Evolutionary conservation across 2,329 filamentous ascomycete genomes (phyloP), one percentile per base, ranked within the genome.

Genomic region (Fusarium fracticaudum): DNA sequence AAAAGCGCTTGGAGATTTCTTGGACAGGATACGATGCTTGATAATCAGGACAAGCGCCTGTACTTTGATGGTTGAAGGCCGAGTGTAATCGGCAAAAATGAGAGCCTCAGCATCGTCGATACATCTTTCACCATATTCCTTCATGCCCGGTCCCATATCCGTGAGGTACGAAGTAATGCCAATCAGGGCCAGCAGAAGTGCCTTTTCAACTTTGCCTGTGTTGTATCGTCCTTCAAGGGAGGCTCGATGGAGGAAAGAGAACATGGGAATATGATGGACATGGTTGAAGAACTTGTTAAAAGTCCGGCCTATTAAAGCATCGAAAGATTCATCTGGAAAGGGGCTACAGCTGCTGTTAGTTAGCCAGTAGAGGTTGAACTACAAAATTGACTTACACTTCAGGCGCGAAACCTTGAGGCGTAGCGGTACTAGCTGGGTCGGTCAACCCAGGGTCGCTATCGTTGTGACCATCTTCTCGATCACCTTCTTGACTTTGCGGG

Each of bases 181-280:
- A 13, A 90, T 82, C 8, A 90, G 80, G 44, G 88, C 87, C 9
- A 90, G 83, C 8, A 90, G 81, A 12, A 90, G 81, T 5, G 87
- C 83, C 45, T 84, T 85, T 75, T 90, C 88, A 72, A 90, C 86
- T 70, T 87, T 87, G 54, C 87, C 88, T 9, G 87, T 85, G 71
- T 89, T 86, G 77, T 89, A 89, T 37, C 88, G 85, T 77, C 90
- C 88, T 87, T 89, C 89, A 31, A 90, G 85, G 5, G 88, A 90
- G 18, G 88, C 87, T 33, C 88, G 87, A 74, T 90, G 88, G 22
- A 90, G 80, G 64, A 90, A 90, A 17, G 87, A 88, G 80, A 88
- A 88, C 74, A 88, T 87, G 50, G 88, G 87, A 59, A 90, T 87
- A 70, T 90, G 88, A 79, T 90, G 88, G 45, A 90, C 84, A 76